Base-by-base conservation (phyloP, 139 green algal genomes). In the Chlorella vulgaris region DNA sequence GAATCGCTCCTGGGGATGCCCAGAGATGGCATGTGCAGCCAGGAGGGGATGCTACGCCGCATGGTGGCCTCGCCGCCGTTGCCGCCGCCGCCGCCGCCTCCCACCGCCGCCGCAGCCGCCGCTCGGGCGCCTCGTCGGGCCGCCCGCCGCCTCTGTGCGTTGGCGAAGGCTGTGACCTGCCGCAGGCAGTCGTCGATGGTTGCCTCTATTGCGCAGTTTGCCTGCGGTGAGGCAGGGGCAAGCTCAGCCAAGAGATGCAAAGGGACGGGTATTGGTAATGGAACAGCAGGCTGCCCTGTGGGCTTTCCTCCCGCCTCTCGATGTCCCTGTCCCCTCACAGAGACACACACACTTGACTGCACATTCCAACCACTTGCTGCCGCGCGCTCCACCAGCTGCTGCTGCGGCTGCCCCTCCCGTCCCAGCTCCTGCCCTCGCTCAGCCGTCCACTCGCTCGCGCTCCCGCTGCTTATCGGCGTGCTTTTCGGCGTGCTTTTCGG, bases 171-270 rank as follows among this genome's bases (percentile, higher is more conserved):
- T 7, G 91, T 89, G 88, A 96, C 74, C 65, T 86, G 40, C 7
- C 82, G 84, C 73, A 98, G 78, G 86, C 92, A 97, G 50, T 84
- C 88, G 85, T 98, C 95, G 40, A 98, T 86, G 18, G 90, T 94
- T 4, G 89, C 88, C 90, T 98, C 95, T 24, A 98, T 94, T n/a
- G 87, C 91, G 83, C 94, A 98, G 87, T 97, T 97, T 83, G 85
- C 89, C 90, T 98, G 94, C 43, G 96, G 91, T 75, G 85, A 88
- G 86, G 95, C 84, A 74, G 97, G 96, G 36, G 92, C 92, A 21
- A 85, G 91, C 85, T 93, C n/a, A n/a, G n/a, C n/a, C n/a, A n/a
- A n/a, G n/a, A n/a, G n/a, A n/a, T n/a, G n/a, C n/a, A n/a, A n/a
- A n/a, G n/a, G n/a, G n/a, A n/a, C n/a, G n/a, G n/a, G n/a, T n/a